These are phyloP conservation scores for Vigna unguiculata DNA, from an alignment of 306 rosid genomes.

Conservation along the genomic window DNA sequence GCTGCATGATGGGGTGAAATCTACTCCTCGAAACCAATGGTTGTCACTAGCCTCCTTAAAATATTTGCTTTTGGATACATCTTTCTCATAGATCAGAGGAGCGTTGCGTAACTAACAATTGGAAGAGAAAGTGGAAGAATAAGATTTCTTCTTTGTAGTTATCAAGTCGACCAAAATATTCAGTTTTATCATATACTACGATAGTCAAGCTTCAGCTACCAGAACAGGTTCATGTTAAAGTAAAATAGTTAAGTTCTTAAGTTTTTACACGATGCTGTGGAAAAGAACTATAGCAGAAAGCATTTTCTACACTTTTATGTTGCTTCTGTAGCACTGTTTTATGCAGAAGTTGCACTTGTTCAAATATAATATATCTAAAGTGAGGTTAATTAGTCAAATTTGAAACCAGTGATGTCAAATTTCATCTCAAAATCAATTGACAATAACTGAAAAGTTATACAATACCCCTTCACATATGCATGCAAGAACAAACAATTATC, in stretches of 20 bases:
- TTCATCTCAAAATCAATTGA: no score
- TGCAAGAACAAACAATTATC: no score
- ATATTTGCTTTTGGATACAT: constrained; percentile 44
- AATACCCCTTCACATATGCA: no score
- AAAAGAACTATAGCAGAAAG: neutral
- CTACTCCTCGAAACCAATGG: constrained; percentile 70
- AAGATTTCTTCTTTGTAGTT: neutral
- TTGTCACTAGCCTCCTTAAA: constrained; percentile 56
- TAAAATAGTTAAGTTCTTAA: neutral
- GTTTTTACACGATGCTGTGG: neutral
- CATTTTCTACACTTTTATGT: neutral
- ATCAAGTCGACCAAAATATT: constrained; percentile 13
- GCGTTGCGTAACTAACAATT: constrained; percentile 59
- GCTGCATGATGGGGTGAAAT: constrained; percentile 62
- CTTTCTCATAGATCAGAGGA: constrained; percentile 70
- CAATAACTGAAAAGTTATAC: no score
- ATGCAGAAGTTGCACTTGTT: neutral
- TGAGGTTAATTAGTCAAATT: neutral
- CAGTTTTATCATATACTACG: neutral
- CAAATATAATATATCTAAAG: neutral
- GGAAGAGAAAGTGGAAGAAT: constrained; percentile 25
- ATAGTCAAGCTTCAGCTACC: constrained; percentile 5
- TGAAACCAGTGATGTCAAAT: neutral
- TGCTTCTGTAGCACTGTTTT: neutral
- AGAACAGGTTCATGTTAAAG: neutral